Evolutionary conservation across 768 basidiomycete species (phyloP).

Genomic region (Auricularia heimuer): DNA sequence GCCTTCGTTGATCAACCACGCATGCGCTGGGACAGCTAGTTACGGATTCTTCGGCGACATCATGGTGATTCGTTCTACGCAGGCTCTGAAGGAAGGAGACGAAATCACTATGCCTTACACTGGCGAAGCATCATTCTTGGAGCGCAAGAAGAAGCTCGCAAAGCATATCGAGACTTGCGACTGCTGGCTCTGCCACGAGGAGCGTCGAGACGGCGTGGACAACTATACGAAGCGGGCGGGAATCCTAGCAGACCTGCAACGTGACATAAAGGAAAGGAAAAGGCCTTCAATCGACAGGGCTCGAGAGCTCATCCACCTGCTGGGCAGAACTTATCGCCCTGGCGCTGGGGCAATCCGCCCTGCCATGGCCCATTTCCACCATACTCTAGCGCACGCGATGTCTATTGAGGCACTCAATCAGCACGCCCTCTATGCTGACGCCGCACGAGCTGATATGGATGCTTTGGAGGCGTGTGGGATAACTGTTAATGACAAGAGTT

Average conservation of each 20-base stretch:
- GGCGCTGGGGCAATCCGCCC: not conserved
- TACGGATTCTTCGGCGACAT: constrained; percentile 19
- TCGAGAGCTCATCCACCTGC: not conserved
- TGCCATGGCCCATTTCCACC: not conserved
- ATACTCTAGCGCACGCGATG: not conserved
- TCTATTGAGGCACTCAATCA: not conserved
- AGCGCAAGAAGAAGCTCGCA: not conserved
- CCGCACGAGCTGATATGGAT: not conserved
- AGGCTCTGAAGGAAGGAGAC: constrained; percentile 15
- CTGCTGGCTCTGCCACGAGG: not conserved
- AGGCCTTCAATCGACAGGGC: not conserved
- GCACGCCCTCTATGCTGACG: not conserved
- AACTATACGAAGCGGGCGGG: not conserved
- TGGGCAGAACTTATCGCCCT: not conserved
- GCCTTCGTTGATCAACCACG: constrained; percentile 27
- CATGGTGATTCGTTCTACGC: constrained; percentile 22
- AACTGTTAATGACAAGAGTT: not conserved
- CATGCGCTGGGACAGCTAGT: constrained; percentile 19
- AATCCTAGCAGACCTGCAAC: not conserved
- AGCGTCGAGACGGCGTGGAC: not conserved
- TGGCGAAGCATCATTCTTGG: not conserved
- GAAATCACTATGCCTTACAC: constrained; percentile 17
- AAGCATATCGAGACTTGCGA: not conserved
- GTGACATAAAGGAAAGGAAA: not conserved
- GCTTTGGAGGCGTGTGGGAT: not conserved